Evolutionary conservation across 306 rosid genomes (phyloP).

Genomic region (Medicago ruthenica): DNA sequence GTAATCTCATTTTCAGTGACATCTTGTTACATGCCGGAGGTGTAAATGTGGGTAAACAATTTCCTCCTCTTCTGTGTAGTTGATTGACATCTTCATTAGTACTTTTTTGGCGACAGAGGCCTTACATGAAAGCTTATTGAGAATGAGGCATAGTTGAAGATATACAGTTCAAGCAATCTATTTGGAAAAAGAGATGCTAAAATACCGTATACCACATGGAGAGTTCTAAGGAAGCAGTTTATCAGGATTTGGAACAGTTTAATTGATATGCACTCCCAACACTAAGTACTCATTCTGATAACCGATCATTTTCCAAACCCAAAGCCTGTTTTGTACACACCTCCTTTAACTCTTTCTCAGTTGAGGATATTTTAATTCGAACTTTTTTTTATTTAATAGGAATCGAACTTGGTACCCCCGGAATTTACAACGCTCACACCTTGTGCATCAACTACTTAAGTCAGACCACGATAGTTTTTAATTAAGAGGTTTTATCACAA

Average conservation of each 20-base stretch:
- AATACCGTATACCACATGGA: constrained; percentile 17
- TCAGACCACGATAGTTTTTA: not conserved
- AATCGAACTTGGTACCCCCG: not conserved
- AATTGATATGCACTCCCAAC: constrained; percentile 5
- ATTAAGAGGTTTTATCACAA: not conserved
- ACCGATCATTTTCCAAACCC: constrained; percentile 31
- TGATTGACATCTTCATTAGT: constrained; percentile 18
- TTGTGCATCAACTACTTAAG: not conserved
- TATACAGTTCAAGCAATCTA: not conserved
- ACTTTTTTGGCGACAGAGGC: not conserved
- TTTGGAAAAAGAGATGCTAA: not conserved
- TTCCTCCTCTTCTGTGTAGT: constrained; percentile 26
- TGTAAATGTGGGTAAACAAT: constrained; percentile 58
- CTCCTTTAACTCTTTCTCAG: not conserved
- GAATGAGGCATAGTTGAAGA: not conserved
- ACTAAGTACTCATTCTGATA: constrained; percentile 5
- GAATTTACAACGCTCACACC: not conserved
- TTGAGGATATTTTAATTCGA: constrained; percentile 13
- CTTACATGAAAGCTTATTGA: not conserved
- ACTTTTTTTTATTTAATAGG: not conserved
- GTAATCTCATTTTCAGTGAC: constrained; percentile 78
- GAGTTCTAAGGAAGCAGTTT: constrained; percentile 20
- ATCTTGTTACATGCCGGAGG: constrained; percentile 65
- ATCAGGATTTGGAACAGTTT: constrained; percentile 8
- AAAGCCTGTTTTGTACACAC: constrained; percentile 4